These are phyloP conservation scores for Stemphylium vesicarium DNA, from an alignment of 2,329 filamentous ascomycete species.

Conservation along the genomic window DNA sequence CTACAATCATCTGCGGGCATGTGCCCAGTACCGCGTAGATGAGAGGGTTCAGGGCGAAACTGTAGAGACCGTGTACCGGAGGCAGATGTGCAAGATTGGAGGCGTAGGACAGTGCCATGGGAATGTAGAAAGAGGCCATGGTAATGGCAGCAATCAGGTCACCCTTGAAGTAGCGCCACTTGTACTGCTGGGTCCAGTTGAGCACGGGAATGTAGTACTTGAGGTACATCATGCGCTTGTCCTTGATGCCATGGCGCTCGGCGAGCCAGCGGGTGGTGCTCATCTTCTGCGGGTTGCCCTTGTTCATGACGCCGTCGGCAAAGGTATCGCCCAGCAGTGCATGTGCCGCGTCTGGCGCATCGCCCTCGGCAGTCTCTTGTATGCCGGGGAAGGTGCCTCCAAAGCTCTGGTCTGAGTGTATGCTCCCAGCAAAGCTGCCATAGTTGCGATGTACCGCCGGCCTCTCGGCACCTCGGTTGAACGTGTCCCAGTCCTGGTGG, in stretches of 20 bases:
- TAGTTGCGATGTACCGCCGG: slow-evolving; percentile 60
- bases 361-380: slow-evolving; percentile 34
- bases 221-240: slow-evolving; percentile 77
- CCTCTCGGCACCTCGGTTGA: slow-evolving; percentile 76
- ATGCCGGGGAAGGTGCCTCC: slow-evolving; percentile 47
- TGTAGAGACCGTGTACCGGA: slow-evolving; percentile 91
- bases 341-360: slow-evolving; percentile 44
- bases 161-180: slow-evolving; percentile 78
- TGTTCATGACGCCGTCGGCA: slow-evolving; percentile 52
- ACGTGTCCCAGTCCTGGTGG: slow-evolving; percentile 52
- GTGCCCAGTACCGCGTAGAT: slow-evolving; percentile 91
- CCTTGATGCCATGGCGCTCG: slow-evolving; percentile 74
- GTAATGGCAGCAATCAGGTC: slow-evolving; percentile 89
- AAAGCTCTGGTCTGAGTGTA: slow-evolving; percentile 52
- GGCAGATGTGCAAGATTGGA: slow-evolving; percentile 92
- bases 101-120: slow-evolving; percentile 93
- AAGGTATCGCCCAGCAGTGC: slow-evolving; percentile 52
- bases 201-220: slow-evolving; percentile 92
- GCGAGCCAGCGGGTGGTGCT: slow-evolving; percentile 75
- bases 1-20: slow-evolving; percentile 91
- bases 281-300: slow-evolving; percentile 63
- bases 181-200: slow-evolving; percentile 90
- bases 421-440: slow-evolving; percentile 61
- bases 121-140: slow-evolving; percentile 98
- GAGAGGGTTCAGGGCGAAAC: slow-evolving; percentile 90